Conservation (phyloP, 1,139 yeast genomes). For the Hansenula sp. region DNA sequence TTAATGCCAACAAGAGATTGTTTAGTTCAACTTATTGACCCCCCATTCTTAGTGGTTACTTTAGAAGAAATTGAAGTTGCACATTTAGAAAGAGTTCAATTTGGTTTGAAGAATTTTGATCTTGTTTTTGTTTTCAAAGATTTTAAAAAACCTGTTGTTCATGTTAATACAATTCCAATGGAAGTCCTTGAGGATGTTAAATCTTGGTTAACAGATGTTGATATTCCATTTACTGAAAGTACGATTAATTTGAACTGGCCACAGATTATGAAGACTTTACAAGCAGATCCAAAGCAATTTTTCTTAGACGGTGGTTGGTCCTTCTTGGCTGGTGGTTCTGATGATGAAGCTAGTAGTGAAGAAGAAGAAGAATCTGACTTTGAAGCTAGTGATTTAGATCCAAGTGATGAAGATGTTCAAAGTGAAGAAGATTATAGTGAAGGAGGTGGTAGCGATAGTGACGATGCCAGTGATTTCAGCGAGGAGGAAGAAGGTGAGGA, state of each 20-base stretch:
- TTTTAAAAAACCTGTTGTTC: constrained; percentile 81
- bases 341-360: constrained; percentile 58
- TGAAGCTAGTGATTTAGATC: constrained; percentile 51
- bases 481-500: constrained; percentile 60
- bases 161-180: constrained; percentile 92
- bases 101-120: constrained; percentile 95
- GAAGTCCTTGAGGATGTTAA: constrained; percentile 88
- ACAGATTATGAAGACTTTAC: constrained; percentile 90
- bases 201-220: constrained; percentile 95
- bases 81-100: constrained; percentile 94
- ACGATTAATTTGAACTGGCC: constrained; percentile 96
- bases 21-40: constrained; percentile 88
- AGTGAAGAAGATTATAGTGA: constrained; percentile 47
- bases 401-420: constrained; percentile 69
- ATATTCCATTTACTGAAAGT: constrained; percentile 91
- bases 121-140: constrained; percentile 93
- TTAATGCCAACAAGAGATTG: constrained; percentile 98
- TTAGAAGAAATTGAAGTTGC: constrained; percentile 92
- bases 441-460: constrained; percentile 35
- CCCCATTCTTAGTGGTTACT: constrained; percentile 90
- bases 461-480: constrained; percentile 43
- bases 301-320: constrained; percentile 96
- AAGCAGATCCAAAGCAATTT: constrained; percentile 91
- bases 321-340: constrained; percentile 73
- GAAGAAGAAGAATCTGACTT: constrained; percentile 42